Percentiles rank a stretch among this genome's conserved stretches.
These are phyloP conservation scores for Paramecium biaurelia DNA, from an alignment of 73 alveolate species.

Conservation along the genomic window DNA sequence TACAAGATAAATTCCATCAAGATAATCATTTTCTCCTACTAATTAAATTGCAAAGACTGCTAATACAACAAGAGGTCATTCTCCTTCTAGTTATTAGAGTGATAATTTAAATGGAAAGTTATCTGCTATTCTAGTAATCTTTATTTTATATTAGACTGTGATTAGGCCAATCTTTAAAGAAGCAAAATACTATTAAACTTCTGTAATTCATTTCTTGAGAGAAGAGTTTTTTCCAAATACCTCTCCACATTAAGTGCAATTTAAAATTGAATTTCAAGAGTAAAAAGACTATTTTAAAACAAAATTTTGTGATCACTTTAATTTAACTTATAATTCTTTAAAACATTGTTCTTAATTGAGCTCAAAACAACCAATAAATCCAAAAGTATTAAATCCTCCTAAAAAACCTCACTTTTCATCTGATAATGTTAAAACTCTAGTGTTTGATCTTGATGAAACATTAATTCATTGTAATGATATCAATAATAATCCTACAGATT, in stretches of 20 bases:
- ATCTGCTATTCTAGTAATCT: background rate
- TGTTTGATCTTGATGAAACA: conserved; percentile 95
- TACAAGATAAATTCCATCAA: background rate
- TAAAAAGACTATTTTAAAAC: background rate
- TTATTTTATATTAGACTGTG: background rate
- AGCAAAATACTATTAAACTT: background rate
- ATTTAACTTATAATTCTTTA: background rate
- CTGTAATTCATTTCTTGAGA: background rate
- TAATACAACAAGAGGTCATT: background rate
- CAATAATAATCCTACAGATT: conserved; percentile 74
- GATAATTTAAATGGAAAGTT: background rate
- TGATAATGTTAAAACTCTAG: conserved; percentile 38
- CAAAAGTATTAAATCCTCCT: background rate
- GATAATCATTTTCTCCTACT: background rate
- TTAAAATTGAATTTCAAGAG: background rate
- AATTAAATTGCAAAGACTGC: background rate
- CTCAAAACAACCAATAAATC: background rate
- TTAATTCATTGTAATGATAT: conserved; percentile 84
- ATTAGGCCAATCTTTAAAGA: background rate
- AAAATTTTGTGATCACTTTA: background rate
- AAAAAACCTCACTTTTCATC: background rate
- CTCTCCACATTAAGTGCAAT: background rate
- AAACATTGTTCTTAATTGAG: background rate
- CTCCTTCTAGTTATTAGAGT: background rate
- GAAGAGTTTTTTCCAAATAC: background rate